Percentiles rank a stretch among this genome's conserved stretches.
phyloP scores from a whole-genome alignment of 352 stramenopile genomes.

The Phytophthora foliorum region DNA sequence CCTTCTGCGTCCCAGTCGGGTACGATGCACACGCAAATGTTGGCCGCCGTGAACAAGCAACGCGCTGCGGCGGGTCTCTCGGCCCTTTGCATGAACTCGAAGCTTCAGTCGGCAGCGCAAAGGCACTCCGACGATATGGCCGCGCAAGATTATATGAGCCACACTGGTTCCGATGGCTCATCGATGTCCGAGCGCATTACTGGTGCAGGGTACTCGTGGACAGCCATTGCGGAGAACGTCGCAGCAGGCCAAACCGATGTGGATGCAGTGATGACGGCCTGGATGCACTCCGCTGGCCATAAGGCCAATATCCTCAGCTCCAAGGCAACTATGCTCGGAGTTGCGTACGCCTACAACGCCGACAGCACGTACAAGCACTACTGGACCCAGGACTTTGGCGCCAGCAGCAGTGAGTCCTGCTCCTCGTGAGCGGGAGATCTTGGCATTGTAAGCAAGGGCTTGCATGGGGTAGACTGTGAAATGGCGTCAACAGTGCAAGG shows the following conservation, averaged over 20 bases:
- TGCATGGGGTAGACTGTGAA: background rate
- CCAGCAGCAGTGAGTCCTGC: slow-evolving; percentile 33
- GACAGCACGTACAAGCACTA: slow-evolving; percentile 58
- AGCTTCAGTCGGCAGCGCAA: slow-evolving; percentile 32
- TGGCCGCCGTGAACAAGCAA: slow-evolving; percentile 55
- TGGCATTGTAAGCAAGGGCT: too few species aligned
- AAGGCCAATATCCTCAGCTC: slow-evolving; percentile 38
- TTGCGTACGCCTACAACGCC: slow-evolving; percentile 54
- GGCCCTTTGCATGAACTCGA: slow-evolving; percentile 46
- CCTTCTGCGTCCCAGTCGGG: slow-evolving; percentile 9
- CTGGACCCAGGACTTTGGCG: slow-evolving; percentile 71
- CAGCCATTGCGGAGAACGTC: slow-evolving; percentile 54
- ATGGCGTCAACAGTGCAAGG: background rate
- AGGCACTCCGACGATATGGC: slow-evolving; percentile 52
- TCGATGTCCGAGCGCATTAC: slow-evolving; percentile 47
- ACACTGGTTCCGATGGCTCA: slow-evolving; percentile 51
- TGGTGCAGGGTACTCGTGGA: slow-evolving; percentile 48
- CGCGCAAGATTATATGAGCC: slow-evolving; percentile 52
- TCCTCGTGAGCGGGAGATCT: slow-evolving; percentile 11
- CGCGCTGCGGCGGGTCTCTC: slow-evolving; percentile 39
- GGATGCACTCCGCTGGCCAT: slow-evolving; percentile 46
- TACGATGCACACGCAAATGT: slow-evolving; percentile 41
- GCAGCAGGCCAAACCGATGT: slow-evolving; percentile 47
- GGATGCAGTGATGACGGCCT: slow-evolving; percentile 44
- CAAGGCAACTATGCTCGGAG: slow-evolving; percentile 43